phyloP scores from a whole-genome alignment of 78 protist genomes.

The Tieghemostelium lacteum region DNA sequence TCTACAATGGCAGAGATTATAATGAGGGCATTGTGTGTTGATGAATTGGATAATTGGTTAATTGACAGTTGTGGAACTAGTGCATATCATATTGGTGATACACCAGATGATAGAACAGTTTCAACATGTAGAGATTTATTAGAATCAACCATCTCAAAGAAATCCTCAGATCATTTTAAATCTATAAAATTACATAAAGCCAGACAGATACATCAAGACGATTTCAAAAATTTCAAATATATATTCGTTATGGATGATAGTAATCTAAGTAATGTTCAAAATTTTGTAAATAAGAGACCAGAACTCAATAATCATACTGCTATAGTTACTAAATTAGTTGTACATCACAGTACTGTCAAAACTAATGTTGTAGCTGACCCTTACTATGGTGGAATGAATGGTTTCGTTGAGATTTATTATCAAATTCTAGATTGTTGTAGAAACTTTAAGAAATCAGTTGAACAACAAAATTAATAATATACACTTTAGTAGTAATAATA shows the following conservation, averaged over 20 bases:
- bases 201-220: slow-evolving; percentile 22
- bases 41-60: slow-evolving; percentile 5
- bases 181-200: slow-evolving; percentile 30
- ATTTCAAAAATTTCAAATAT: slow-evolving; percentile 29
- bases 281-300: no score
- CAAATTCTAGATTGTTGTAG: slow-evolving; percentile 13
- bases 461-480: neutral
- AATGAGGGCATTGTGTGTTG: slow-evolving; percentile 24
- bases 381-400: slow-evolving; percentile 54
- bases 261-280: slow-evolving; percentile 37
- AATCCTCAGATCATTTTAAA: slow-evolving; percentile 40
- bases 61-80: slow-evolving; percentile 62
- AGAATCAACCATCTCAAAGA: slow-evolving; percentile 1
- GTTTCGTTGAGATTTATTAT: slow-evolving; percentile 23
- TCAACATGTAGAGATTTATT: slow-evolving; percentile 5
- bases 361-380: slow-evolving; percentile 32
- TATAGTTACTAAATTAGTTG: no score
- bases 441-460: slow-evolving; percentile 8
- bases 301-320: no score
- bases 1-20: slow-evolving; percentile 39
- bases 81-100: slow-evolving; percentile 68
- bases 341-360: neutral
- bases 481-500: no score
- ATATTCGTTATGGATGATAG: slow-evolving; percentile 69
- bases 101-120: slow-evolving; percentile 39